Conservation (phyloP, 2,329 filamentous ascomycete species). For the Chaetomiaceae sp. region DNA sequence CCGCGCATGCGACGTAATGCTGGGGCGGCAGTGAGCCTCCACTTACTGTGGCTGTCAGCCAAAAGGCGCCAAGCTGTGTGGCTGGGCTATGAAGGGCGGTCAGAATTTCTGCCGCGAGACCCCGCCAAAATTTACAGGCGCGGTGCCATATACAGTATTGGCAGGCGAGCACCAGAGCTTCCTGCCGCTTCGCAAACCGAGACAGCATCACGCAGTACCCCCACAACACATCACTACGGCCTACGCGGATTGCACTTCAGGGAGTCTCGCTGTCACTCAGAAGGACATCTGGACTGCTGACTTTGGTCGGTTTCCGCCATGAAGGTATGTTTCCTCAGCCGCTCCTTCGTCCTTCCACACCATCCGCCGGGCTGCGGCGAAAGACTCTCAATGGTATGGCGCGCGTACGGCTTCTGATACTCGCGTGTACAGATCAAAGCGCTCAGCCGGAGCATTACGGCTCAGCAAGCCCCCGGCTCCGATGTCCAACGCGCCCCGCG, state of each 20-base stretch:
- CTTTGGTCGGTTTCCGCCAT: slow-evolving; percentile 6
- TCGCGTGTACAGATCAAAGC: slow-evolving; percentile 26
- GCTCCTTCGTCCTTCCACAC: background rate
- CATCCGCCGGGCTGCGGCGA: no score
- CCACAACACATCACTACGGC: no score
- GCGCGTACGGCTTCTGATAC: slow-evolving; percentile 9
- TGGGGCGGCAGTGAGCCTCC: slow-evolving; percentile 14
- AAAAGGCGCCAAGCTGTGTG: background rate
- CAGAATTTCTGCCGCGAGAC: slow-evolving; percentile 20
- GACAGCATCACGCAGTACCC: no score
- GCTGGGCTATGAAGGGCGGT: slow-evolving; percentile 16
- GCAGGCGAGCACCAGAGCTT: no score
- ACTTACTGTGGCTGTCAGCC: slow-evolving; percentile 8
- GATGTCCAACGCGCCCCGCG: slow-evolving; percentile 27
- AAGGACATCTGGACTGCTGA: no score
- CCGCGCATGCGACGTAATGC: slow-evolving; percentile 25
- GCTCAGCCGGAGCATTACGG: slow-evolving; percentile 27
- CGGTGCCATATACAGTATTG: no score
- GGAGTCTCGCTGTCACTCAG: no score
- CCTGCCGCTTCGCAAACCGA: no score
- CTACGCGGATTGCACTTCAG: no score
- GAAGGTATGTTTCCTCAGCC: slow-evolving; percentile 17
- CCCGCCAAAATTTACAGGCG: slow-evolving; percentile 27
- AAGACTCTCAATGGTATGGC: background rate
- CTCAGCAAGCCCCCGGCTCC: slow-evolving; percentile 28